phyloP scores from a whole-genome alignment of 2,329 filamentous ascomycete species.

The Truncatella angustata region DNA sequence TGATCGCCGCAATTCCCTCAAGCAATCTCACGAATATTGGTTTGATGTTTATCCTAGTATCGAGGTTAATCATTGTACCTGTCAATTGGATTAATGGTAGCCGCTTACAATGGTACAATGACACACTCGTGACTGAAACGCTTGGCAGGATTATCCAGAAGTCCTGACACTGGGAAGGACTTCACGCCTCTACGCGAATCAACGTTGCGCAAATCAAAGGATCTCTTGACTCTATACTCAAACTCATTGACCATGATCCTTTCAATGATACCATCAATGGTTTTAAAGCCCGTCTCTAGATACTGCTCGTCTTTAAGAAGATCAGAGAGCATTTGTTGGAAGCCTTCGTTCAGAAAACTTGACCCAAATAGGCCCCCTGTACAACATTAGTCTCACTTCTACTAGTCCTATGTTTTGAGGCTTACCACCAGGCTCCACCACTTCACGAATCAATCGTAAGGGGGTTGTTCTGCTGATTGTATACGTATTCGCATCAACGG shows the following conservation, averaged over 20 bases:
- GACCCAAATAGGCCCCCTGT: neutral
- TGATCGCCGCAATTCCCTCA: neutral
- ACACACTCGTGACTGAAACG: neutral
- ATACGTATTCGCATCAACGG: too few relatives aligned
- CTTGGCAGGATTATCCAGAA: neutral
- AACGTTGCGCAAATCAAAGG: neutral
- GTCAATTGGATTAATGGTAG: neutral
- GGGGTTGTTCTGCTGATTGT: too few relatives aligned
- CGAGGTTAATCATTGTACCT: too few relatives aligned
- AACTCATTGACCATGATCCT: neutral
- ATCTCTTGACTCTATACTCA: neutral
- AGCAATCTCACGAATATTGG: neutral
- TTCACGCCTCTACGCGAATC: neutral
- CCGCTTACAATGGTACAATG: neutral
- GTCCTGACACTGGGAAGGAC: neutral
- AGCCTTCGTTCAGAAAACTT: neutral
- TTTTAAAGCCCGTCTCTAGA: neutral
- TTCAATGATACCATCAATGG: neutral
- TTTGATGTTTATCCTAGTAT: neutral
- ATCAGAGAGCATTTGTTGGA: neutral
- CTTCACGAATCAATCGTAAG: too few relatives aligned
- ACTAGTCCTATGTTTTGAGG: too few relatives aligned
- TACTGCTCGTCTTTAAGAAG: too few relatives aligned
- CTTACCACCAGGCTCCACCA: too few relatives aligned
- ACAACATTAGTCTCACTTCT: neutral